Percentiles rank a stretch among this genome's conserved stretches.
phyloP scores from a whole-genome alignment of 352 stramenopile species.

The Phytopythium oedochilum region DNA sequence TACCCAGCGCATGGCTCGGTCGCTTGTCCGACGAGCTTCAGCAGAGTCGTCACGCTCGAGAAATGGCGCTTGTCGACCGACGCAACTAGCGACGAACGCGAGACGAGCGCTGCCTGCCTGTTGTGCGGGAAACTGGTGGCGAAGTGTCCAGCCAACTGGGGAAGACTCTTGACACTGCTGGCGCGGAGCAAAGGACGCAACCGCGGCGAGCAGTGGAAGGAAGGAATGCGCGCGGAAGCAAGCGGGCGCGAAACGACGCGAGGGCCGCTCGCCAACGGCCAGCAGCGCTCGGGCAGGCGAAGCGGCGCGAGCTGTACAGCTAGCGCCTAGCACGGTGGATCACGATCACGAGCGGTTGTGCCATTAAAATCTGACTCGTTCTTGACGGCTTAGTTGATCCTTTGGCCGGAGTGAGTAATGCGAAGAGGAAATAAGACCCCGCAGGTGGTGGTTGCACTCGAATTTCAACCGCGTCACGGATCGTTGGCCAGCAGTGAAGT shows the following conservation, averaged over 20 bases:
- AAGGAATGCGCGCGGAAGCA: background rate
- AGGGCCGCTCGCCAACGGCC: background rate
- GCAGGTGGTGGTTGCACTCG: no score
- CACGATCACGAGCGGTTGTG: no score
- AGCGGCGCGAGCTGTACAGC: background rate
- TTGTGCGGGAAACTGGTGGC: background rate
- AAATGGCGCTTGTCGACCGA: no score
- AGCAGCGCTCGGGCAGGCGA: background rate
- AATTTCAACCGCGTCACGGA: no score
- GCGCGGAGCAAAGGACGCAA: background rate
- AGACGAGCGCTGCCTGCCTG: background rate
- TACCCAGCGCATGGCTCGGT: background rate
- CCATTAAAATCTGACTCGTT: no score
- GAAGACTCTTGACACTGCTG: background rate
- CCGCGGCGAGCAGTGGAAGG: background rate
- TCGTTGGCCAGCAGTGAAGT: no score
- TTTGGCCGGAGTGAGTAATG: background rate
- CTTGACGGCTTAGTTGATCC: background rate
- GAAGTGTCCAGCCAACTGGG: background rate
- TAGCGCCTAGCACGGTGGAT: no score
- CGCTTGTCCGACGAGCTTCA: background rate
- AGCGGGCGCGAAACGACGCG: background rate
- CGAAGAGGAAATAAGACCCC: background rate
- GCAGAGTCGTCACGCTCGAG: background rate
- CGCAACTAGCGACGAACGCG: no score